Evolutionary conservation across 345 rosid genomes (phyloP), one percentile per base, ranked within the genome.

Genomic region (Citropsis articulata): DNA sequence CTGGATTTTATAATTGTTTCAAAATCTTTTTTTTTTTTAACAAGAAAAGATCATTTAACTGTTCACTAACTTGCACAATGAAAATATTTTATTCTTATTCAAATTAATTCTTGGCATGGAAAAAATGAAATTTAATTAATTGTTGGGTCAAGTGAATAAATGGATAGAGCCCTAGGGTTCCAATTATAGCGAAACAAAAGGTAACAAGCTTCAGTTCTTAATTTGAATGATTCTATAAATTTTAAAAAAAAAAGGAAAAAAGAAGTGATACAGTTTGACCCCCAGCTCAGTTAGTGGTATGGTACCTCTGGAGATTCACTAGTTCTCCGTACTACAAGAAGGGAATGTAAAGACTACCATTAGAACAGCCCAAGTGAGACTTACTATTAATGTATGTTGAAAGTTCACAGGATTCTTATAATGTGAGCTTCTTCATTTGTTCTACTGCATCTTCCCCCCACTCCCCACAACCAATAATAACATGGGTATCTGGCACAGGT

Each of bases 401-500:
- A 6, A 57, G 76, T 36, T 60, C 8, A 16, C 27, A 38, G 9
- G 7, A 57, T 59, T 59, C 14, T 40, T 24, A 56, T 59, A 10
- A 35, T 27, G 16, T 59, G 22, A 24, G 55, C 57, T 70, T 75
- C 24, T 12, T 27, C 45, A 63, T 73, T 68, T 82, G 27, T 74
- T 71, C 40, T 50, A 10, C 22, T 50, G 69, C 75, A 50, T 4
- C 3, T 0, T 2, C 2, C 14, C 45, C 6, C 35, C 31, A 2
- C 31, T 1, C 36, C 7, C 0, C 36, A 6, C 0, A 5, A 7
- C 36, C 1, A 35, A 4, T 72, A 30, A 73, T 33, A 56, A 60
- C 75, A 76, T 65, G 56, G 60, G 72, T 73, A 16, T 68, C 60
- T 77, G 50, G 81, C 40, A 75, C 91, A 95, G 99, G 98, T 81